Evolutionary conservation across 1,139 yeast species (phyloP).

Genomic region (Protomyces macrosporus): DNA sequence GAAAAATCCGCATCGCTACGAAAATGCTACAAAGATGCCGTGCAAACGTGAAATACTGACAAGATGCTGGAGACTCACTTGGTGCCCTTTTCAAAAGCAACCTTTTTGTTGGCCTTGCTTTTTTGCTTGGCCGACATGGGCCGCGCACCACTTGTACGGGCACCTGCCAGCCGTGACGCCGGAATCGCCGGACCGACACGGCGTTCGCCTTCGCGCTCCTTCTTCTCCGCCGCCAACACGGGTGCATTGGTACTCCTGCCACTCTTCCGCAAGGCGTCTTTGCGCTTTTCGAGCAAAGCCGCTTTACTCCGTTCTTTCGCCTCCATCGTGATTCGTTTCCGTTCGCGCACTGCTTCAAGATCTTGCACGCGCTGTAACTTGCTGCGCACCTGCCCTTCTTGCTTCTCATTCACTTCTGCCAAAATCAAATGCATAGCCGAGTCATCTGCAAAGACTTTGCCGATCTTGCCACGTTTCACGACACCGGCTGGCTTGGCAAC

Average conservation of each 20-base stretch:
- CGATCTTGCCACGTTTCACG: constrained; percentile 17
- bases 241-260: background rate
- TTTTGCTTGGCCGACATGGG: background rate
- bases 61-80: background rate
- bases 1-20: background rate
- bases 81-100: background rate
- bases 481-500: constrained; percentile 20
- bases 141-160: background rate
- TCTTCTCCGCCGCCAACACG: background rate
- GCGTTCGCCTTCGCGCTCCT: background rate
- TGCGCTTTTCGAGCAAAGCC: constrained; percentile 12
- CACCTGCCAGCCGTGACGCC: background rate
- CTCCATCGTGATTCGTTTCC: constrained; percentile 16
- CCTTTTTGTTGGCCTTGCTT: background rate
- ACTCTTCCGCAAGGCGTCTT: constrained; percentile 1
- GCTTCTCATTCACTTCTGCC: constrained; percentile 24
- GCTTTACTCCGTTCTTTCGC: constrained; percentile 19
- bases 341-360: constrained; percentile 19
- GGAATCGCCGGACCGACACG: background rate
- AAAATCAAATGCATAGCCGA: constrained; percentile 6
- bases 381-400: constrained; percentile 18
- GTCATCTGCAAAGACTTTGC: constrained; percentile 23
- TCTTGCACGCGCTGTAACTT: constrained; percentile 25
- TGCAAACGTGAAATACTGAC: too few species aligned
- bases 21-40: too few species aligned